Conservation (phyloP, 495 filamentous ascomycete genomes). For the Tuber calosporum region DNA sequence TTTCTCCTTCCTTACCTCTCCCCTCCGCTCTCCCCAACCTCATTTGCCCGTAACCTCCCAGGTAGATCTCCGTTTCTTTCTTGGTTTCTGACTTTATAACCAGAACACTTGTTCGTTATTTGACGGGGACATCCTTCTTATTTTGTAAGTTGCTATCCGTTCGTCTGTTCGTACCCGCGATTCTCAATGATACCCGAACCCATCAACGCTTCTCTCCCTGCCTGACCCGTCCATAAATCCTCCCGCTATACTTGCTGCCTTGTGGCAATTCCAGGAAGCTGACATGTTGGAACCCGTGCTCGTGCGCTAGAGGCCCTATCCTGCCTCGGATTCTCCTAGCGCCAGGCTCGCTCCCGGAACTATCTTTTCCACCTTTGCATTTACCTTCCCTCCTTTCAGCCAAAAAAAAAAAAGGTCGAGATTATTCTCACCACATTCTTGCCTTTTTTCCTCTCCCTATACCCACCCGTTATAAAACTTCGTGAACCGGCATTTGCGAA, state of each 20-base stretch:
- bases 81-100: conserved; percentile 23
- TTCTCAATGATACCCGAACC: background rate
- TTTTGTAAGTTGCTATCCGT: background rate
- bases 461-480: background rate
- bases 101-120: conserved; percentile 20
- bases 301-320: background rate
- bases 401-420: background rate
- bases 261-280: conserved; percentile 15
- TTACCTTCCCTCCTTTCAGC: background rate
- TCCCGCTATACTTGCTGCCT: conserved; percentile 14
- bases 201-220: background rate
- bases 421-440: background rate
- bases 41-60: conserved; percentile 10
- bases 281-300: conserved; percentile 4
- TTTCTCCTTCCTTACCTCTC: background rate
- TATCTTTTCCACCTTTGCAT: conserved; percentile 5
- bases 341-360: conserved; percentile 24
- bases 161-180: background rate
- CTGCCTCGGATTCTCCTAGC: conserved; percentile 22
- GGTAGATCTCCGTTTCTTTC: conserved; percentile 15
- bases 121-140: background rate
- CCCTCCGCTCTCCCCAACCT: conserved; percentile 9
- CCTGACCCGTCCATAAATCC: conserved; percentile 15
- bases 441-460: background rate
- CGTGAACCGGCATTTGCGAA: conserved; percentile 14